These are phyloP conservation scores for Aspergillus bertholletiae DNA, from an alignment of 495 filamentous ascomycete genomes.

Conservation along the genomic window DNA sequence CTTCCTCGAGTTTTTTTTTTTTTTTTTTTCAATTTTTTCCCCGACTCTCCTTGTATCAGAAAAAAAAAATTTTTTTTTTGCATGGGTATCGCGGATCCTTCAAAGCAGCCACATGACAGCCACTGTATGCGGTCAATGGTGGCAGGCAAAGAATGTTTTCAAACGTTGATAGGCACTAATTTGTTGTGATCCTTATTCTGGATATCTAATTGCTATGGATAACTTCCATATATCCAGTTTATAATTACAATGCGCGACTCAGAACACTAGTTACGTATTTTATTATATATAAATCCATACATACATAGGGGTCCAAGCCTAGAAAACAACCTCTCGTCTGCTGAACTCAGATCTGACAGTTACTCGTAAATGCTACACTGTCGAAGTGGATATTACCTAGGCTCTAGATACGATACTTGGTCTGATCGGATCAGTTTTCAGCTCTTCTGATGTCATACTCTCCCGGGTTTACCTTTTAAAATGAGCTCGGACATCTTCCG, in stretches of 20 bases:
- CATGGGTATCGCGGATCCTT: slow-evolving; percentile 20
- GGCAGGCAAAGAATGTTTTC: slow-evolving; percentile 2
- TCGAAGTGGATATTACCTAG: background rate
- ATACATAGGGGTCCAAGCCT: slow-evolving; percentile 1
- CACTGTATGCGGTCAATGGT: slow-evolving; percentile 5
- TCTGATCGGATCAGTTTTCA: background rate
- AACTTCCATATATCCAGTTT: too few species aligned
- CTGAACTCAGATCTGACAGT: background rate
- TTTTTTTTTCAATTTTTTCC: background rate
- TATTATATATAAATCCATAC: background rate
- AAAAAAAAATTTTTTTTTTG: too few species aligned
- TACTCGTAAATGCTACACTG: background rate
- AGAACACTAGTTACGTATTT: background rate
- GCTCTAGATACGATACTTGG: background rate
- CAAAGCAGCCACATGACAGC: slow-evolving; percentile 15
- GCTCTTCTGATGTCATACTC: slow-evolving; percentile 8
- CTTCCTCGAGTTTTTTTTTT: background rate
- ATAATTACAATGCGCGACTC: too few species aligned
- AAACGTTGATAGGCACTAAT: background rate
- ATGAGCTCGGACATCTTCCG: background rate
- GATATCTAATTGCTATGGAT: background rate
- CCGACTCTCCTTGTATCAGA: background rate
- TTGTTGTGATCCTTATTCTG: background rate
- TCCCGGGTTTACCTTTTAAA: background rate
- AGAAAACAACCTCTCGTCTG: background rate